A percentile compares a stretch with the other conserved stretches of the same genome.
Evolutionary conservation across 805 yeast species (phyloP).

Genomic region (Yamadazyma nakazawae): DNA sequence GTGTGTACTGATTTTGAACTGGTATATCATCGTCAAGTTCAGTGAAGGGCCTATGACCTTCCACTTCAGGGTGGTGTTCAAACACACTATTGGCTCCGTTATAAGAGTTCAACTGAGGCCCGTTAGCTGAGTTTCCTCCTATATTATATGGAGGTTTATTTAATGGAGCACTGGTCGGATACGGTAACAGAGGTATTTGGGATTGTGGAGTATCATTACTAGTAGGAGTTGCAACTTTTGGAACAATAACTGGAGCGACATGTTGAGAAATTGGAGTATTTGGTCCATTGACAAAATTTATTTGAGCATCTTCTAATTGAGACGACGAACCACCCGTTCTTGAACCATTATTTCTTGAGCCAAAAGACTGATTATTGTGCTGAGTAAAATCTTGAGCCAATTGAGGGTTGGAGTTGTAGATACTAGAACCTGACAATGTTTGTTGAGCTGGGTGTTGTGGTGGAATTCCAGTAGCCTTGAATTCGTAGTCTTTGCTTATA

Average conservation of each 20-base stretch:
- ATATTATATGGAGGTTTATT: slow-evolving; percentile 16
- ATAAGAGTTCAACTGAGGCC: neutral
- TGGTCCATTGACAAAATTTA: slow-evolving; percentile 29
- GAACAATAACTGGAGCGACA: slow-evolving; percentile 30
- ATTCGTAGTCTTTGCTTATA: slow-evolving; percentile 25
- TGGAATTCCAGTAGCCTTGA: slow-evolving; percentile 11
- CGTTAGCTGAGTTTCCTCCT: neutral
- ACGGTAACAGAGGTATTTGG: slow-evolving; percentile 12
- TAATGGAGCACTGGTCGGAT: slow-evolving; percentile 16
- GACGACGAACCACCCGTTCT: slow-evolving; percentile 5
- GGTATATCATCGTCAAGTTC: slow-evolving; percentile 29
- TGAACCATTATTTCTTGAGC: slow-evolving; percentile 10
- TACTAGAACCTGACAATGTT: slow-evolving; percentile 20
- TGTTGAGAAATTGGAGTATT: slow-evolving; percentile 31
- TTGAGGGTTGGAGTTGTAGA: slow-evolving; percentile 32
- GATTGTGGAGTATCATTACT: slow-evolving; percentile 18
- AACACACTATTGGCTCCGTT: slow-evolving; percentile 28
- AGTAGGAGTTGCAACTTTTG: slow-evolving; percentile 27
- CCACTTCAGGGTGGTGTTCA: slow-evolving; percentile 45
- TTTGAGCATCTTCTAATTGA: slow-evolving; percentile 18
- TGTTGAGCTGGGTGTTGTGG: neutral
- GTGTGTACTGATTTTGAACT: slow-evolving; percentile 7
- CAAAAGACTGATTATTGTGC: slow-evolving; percentile 13
- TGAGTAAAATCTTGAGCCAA: slow-evolving; percentile 32
- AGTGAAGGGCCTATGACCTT: slow-evolving; percentile 45